Evolutionary conservation across 129 eudicot genomes (phyloP), one percentile per base, ranked within the genome.

Genomic region (Tagetes erecta): DNA sequence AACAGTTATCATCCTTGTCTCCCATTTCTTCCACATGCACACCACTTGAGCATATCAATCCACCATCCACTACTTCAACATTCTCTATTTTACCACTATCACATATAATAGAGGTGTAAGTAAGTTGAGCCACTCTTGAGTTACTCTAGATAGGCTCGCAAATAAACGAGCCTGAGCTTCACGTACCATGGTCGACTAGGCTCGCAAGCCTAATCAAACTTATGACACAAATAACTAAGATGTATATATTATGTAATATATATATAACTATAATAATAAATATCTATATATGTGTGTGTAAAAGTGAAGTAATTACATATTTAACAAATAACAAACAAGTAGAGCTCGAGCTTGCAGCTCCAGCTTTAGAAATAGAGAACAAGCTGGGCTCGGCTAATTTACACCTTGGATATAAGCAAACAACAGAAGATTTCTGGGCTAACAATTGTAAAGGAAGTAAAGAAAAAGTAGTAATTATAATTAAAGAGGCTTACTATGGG

Each of bases 1-100:
- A 93, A 85, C 98, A 93, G 9, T 93, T 92, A 51, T 87, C 97
- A 75, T 88, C 90, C 75, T 84, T 93, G 79, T 93, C 97, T 75
- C 97, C 97, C 98, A 93, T 90, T 81, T 93, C 98, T 80, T 93
- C 98, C 34, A 93, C 98, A 66, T 75, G 92, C 62, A 93, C 98
- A 52, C 98, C 98, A 53, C 97, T 93, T 14, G 98, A 93, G 89
- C 98, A 93, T 83, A 93, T 87, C 30, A 93, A 86, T 70, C 98
- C 98, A 70, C 98, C 98, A 86, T 88, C 95, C 50, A 88, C 97
- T 37, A 93, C 97, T 78, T 93, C 96, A 73, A 93, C 83, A 57
- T 84, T 77, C 67, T 81, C 75, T 47, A 93, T 90, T 46, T 82
- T 80, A 64, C 98, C 98, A 74, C 98, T 76, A 60, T 34, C 70